phyloP scores from a whole-genome alignment of 73 alveolate genomes.

The Tetrahymena thermophila region DNA sequence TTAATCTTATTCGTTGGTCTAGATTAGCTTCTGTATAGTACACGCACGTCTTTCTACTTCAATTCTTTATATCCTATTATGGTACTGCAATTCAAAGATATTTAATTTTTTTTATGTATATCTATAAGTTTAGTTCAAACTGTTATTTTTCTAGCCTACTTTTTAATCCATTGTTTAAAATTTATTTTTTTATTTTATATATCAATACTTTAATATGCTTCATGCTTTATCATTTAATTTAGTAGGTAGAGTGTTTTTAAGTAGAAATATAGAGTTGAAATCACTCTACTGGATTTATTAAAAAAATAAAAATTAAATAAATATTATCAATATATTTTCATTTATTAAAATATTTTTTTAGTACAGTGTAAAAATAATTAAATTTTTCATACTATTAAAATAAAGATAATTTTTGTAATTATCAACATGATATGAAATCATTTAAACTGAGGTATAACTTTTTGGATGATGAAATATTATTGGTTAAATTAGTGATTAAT shows the following conservation, averaged over 20 bases:
- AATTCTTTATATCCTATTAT: background rate
- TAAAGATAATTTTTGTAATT: too few relatives aligned
- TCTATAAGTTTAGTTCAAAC: background rate
- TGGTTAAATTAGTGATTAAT: background rate
- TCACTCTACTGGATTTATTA: background rate
- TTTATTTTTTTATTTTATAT: too few relatives aligned
- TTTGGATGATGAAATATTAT: too few relatives aligned
- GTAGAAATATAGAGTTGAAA: background rate
- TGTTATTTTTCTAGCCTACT: background rate
- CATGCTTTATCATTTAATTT: background rate
- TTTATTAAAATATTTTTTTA: too few relatives aligned
- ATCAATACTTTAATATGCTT: too few relatives aligned
- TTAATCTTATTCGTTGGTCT: background rate
- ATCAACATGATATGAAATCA: background rate
- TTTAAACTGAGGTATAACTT: too few relatives aligned
- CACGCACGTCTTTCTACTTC: background rate
- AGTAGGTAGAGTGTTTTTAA: background rate
- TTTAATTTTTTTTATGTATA: background rate
- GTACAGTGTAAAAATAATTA: too few relatives aligned
- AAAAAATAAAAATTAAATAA: too few relatives aligned
- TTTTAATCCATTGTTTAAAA: background rate
- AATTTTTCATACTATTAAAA: too few relatives aligned
- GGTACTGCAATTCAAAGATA: background rate
- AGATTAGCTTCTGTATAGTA: background rate
- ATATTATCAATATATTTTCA: too few relatives aligned